phyloP scores from a whole-genome alignment of 257 asterid species.

The Plantago elongata region DNA sequence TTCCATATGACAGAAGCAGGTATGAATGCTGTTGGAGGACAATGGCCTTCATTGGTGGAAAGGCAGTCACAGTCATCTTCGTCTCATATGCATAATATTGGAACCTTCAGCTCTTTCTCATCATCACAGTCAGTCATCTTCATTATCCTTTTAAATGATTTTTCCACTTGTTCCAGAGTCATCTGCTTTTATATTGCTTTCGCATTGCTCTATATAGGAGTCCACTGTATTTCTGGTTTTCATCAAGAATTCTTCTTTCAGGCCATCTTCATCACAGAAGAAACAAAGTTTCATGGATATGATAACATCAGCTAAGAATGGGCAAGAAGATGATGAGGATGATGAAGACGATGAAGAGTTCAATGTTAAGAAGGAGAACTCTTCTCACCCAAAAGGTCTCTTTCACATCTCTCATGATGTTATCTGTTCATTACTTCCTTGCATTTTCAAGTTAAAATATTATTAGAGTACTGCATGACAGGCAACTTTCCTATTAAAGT shows the following conservation, averaged over 20 bases:
- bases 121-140: constrained; percentile 66
- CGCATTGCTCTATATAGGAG: too few relatives aligned
- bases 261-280: constrained; percentile 65
- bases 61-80: constrained; percentile 61
- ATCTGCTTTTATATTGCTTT: neutral
- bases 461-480: constrained; percentile 23
- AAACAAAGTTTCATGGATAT: constrained; percentile 68
- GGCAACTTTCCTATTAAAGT: constrained; percentile 60
- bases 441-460: constrained; percentile 5
- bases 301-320: constrained; percentile 65
- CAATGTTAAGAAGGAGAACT: constrained; percentile 58
- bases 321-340: constrained; percentile 70
- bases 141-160: constrained; percentile 14
- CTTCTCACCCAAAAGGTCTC: constrained; percentile 63
- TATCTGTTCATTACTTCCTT: constrained; percentile 6
- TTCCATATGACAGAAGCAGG: constrained; percentile 43
- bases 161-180: neutral
- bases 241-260: constrained; percentile 25
- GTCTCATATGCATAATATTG: constrained; percentile 35
- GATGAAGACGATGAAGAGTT: constrained; percentile 66
- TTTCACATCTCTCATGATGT: constrained; percentile 4
- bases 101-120: constrained; percentile 62
- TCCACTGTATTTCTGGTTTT: neutral
- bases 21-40: constrained; percentile 50
- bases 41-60: constrained; percentile 53